phyloP scores from a whole-genome alignment of 2,329 filamentous ascomycete species.

The Aspergillus alliaceus region DNA sequence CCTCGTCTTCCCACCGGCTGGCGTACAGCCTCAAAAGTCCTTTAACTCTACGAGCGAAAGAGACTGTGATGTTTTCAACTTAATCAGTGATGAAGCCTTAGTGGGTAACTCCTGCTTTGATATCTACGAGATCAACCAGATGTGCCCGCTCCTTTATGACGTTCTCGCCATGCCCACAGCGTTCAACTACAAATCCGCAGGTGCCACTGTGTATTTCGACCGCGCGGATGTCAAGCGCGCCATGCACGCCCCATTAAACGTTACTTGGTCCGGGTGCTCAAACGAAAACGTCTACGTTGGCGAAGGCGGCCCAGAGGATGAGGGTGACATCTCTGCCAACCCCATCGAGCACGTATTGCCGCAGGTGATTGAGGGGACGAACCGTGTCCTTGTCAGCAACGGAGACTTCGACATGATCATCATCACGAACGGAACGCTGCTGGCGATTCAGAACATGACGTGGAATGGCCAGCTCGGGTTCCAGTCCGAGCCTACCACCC shows the following conservation, averaged over 20 bases:
- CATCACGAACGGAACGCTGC: constrained; percentile 66
- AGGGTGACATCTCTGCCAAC: background rate
- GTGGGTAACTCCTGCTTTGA: constrained; percentile 75
- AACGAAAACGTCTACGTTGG: constrained; percentile 34
- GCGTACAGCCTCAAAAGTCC: constrained; percentile 57
- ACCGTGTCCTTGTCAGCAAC: constrained; percentile 73
- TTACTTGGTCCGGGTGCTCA: constrained; percentile 44
- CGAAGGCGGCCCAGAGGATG: constrained; percentile 28
- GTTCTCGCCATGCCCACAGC: constrained; percentile 50
- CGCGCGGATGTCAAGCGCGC: constrained; percentile 66
- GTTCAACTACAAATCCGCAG: constrained; percentile 66
- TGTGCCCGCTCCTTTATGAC: constrained; percentile 69
- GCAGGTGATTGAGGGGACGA: constrained; percentile 69
- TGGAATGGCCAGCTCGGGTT: constrained; percentile 74
- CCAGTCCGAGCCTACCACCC: constrained; percentile 57
- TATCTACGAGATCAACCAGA: constrained; percentile 69
- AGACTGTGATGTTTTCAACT: constrained; percentile 59
- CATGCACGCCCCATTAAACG: constrained; percentile 56
- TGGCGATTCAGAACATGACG: constrained; percentile 78
- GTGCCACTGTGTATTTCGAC: constrained; percentile 67
- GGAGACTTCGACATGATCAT: constrained; percentile 70
- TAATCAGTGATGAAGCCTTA: constrained; percentile 54
- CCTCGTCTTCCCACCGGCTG: constrained; percentile 66
- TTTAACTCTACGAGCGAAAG: constrained; percentile 33
- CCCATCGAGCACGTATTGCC: constrained; percentile 49